Evolutionary conservation across 2,329 filamentous ascomycete genomes (phyloP).

Genomic region (Aspergillus sp.): DNA sequence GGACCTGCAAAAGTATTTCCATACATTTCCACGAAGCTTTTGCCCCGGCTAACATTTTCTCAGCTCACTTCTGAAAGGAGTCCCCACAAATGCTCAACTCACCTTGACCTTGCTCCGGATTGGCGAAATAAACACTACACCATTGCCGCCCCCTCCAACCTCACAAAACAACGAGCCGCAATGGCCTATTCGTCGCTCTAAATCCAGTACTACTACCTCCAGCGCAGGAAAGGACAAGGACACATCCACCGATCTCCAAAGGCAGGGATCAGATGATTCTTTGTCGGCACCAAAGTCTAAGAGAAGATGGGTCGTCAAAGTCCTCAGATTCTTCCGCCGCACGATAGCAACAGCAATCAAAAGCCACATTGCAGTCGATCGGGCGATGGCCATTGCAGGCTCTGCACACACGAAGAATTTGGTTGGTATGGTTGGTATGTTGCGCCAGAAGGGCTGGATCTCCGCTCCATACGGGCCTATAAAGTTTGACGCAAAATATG

Average conservation of each 20-base stretch:
- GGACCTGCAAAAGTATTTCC: conserved; percentile 58
- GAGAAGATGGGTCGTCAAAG: conserved; percentile 41
- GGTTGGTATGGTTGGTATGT: conserved; percentile 68
- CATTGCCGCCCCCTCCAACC: conserved; percentile 61
- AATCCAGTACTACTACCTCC: conserved; percentile 48
- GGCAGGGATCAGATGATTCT: conserved; percentile 1
- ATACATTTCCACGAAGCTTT: no score
- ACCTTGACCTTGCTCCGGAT: conserved; percentile 76
- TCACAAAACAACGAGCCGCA: conserved; percentile 28
- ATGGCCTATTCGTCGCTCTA: conserved; percentile 34
- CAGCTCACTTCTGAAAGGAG: conserved; percentile 67
- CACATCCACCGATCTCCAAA: conserved; percentile 34
- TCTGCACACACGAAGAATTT: conserved; percentile 63
- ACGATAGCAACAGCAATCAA: conserved; percentile 67
- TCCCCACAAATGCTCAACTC: conserved; percentile 82
- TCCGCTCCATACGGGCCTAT: conserved; percentile 59
- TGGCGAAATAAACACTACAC: conserved; percentile 75
- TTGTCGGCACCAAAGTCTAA: conserved; percentile 7
- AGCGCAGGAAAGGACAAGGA: conserved; percentile 57
- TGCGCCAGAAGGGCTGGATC: conserved; percentile 45
- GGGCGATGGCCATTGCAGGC: conserved; percentile 61
- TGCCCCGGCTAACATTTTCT: conserved; percentile 6
- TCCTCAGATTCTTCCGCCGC: conserved; percentile 62
- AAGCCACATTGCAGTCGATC: conserved; percentile 67
- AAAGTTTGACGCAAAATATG: conserved; percentile 68